These are phyloP conservation scores for Aspergillus carlsbadensis DNA, from an alignment of 495 filamentous ascomycete genomes.

Conservation along the genomic window DNA sequence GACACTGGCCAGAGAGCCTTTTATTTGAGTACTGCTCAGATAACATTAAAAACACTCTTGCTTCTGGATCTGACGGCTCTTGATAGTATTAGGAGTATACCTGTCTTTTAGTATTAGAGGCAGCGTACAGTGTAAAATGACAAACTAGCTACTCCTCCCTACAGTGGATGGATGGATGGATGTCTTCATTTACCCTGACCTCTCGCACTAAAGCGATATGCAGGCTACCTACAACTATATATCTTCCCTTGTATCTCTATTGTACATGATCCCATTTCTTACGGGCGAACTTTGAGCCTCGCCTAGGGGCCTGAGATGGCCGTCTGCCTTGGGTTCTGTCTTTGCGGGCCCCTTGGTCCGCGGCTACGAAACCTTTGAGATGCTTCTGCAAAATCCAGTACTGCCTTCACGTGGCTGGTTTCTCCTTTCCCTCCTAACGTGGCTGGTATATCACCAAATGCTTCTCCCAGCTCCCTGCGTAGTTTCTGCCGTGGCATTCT, in stretches of 20 bases:
- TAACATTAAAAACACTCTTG: too few relatives aligned
- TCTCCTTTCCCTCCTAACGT: conserved; percentile 13
- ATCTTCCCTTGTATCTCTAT: conserved; percentile 4
- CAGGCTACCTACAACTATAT: conserved; percentile 15
- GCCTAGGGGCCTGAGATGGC: conserved; percentile 2
- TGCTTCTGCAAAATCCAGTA: conserved; percentile 18
- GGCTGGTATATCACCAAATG: conserved; percentile 1
- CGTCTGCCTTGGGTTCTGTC: conserved; percentile 9
- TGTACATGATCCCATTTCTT: not conserved
- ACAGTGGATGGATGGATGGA: not conserved
- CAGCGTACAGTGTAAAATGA: too few relatives aligned
- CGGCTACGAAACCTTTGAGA: conserved; percentile 17
- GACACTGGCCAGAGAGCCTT: too few relatives aligned
- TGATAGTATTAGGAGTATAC: too few relatives aligned
- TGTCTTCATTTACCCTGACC: conserved; percentile 15
- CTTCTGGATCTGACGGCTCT: too few relatives aligned
- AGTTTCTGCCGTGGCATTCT: too few relatives aligned
- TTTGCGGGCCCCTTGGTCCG: conserved; percentile 9
- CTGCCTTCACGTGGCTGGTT: conserved; percentile 4
- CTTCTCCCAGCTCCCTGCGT: not conserved
- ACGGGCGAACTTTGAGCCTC: conserved; percentile 6
- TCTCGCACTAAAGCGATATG: conserved; percentile 12
- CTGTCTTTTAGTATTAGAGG: too few relatives aligned
- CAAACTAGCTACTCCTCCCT: too few relatives aligned
- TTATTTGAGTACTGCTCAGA: too few relatives aligned